phyloP scores from a whole-genome alignment of 2,329 filamentous ascomycete genomes.

The Catunica adiposa region DNA sequence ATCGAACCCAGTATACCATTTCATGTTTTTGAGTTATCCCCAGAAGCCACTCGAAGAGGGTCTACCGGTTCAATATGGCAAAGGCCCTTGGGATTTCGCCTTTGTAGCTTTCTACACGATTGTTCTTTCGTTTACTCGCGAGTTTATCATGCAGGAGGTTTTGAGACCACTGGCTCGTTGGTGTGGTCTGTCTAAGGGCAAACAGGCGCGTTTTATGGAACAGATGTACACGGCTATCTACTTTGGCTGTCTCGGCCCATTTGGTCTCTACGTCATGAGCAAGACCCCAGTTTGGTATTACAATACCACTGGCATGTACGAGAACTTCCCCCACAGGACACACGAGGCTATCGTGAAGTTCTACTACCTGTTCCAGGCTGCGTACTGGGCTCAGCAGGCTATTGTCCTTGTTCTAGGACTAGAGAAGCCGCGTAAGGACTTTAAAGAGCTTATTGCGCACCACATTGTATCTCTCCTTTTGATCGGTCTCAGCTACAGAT shows the following conservation, averaged over 20 bases:
- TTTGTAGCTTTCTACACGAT: slow-evolving; percentile 83
- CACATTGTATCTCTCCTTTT: slow-evolving; percentile 77
- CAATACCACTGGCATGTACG: slow-evolving; percentile 81
- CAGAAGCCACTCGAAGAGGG: slow-evolving; percentile 26
- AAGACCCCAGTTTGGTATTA: slow-evolving; percentile 91
- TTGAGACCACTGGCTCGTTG: slow-evolving; percentile 59
- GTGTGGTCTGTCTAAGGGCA: slow-evolving; percentile 56
- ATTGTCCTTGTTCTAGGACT: slow-evolving; percentile 74
- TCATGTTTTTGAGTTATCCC: slow-evolving; percentile 81
- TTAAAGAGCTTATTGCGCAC: slow-evolving; percentile 80
- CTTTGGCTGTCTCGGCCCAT: slow-evolving; percentile 67
- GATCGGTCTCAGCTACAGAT: slow-evolving; percentile 77
- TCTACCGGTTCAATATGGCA: slow-evolving; percentile 57
- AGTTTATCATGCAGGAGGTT: slow-evolving; percentile 88
- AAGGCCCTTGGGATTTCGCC: slow-evolving; percentile 70
- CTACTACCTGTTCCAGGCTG: slow-evolving; percentile 87
- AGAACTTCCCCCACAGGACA: slow-evolving; percentile 66
- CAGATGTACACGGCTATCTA: slow-evolving; percentile 90
- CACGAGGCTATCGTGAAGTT: slow-evolving; percentile 77
- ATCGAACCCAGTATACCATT: slow-evolving; percentile 62
- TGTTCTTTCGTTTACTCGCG: slow-evolving; percentile 80
- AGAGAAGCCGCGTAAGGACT: slow-evolving; percentile 90
- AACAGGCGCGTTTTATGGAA: slow-evolving; percentile 88
- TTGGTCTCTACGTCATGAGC: slow-evolving; percentile 80
- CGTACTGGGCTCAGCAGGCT: slow-evolving; percentile 90